Base-by-base conservation (phyloP, 345 rosid species). In the Pistacia atlantica region DNA sequence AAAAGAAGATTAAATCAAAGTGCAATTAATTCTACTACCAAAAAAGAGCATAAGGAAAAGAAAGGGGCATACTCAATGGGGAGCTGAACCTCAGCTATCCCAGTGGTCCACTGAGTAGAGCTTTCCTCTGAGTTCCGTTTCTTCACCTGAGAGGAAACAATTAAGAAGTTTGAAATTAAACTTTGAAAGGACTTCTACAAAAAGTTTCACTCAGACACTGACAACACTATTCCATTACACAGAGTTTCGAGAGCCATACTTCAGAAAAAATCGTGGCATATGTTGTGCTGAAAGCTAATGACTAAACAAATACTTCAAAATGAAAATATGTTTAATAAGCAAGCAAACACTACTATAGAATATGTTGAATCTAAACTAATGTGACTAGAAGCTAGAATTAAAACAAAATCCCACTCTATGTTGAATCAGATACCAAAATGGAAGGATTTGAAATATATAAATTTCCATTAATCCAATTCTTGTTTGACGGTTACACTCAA, bases 21-120 rank as follows among this genome's bases (percentile, higher is more conserved):
- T 68, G 65, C 60, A 61, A 77, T 28, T 67, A 9, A 64, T 66
- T 67, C 8, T 59, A 51, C 38, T 37, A 80, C 1, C 51, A 54
- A 59, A 57, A 1, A 31, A 20, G 25, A 22, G 11, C 16, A 54
- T 1, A 14, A 54, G 25, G 22, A 11, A 6, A 20, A 28, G 35
- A 73, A 61, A 49, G 55, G 49, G 60, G 9, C 83, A 67, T 92
- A 96, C 98, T 96, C 99, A 46, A 96, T 91, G 1, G 99, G 99
- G 14, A 96, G 93, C 81, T 93, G 98, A 81, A 96, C 78, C 88
- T 96, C 99, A 10, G 98, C 99, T 73, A 96, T 96, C 76, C 99
- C 98, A 5, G 99, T 96, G 42, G 98, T 96, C 99, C 99, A 93
- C 84, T 93, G 97, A 1, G 99, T 96, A 31, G 99, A 96, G 81